Conservation (phyloP, 2,329 filamentous ascomycete genomes). For the Coniochaeta sp. region DNA sequence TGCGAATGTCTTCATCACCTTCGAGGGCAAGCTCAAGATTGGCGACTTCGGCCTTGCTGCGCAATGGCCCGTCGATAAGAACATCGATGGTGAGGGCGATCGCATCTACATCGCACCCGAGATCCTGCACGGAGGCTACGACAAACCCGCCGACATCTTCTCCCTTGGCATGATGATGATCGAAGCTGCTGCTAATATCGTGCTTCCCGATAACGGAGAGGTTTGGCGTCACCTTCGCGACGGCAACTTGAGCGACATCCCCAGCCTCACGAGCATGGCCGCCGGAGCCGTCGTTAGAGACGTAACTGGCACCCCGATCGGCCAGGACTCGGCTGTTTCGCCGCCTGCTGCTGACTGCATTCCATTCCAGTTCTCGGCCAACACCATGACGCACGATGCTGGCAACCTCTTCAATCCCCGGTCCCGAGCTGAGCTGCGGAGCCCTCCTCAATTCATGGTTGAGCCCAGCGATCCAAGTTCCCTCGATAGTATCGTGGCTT, state of each 20-base stretch:
- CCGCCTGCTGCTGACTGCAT: conserved; percentile 4
- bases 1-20: conserved; percentile 75
- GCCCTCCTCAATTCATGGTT: conserved; percentile 86
- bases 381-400: conserved; percentile 22
- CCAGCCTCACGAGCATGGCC: conserved; percentile 76
- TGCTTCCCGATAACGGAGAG: conserved; percentile 85
- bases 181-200: conserved; percentile 89
- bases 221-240: conserved; percentile 86
- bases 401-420: conserved; percentile 38
- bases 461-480: conserved; percentile 65
- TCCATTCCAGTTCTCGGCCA: conserved; percentile 1
- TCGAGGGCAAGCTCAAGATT: conserved; percentile 77
- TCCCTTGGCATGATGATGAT: conserved; percentile 90
- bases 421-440: conserved; percentile 41
- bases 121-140: conserved; percentile 76
- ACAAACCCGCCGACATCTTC: conserved; percentile 90
- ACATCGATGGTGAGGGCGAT: conserved; percentile 87
- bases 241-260: conserved; percentile 83
- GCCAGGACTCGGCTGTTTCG: conserved; percentile 21
- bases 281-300: conserved; percentile 67
- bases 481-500: conserved; percentile 75
- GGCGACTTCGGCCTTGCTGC: conserved; percentile 82
- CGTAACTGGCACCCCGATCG: conserved; percentile 61
- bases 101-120: conserved; percentile 95
- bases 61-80: conserved; percentile 65